Percentiles rank a stretch among this genome's conserved stretches.
Evolutionary conservation across 2,329 filamentous ascomycete genomes (phyloP).

Genomic region (Fonsecaea nubica): DNA sequence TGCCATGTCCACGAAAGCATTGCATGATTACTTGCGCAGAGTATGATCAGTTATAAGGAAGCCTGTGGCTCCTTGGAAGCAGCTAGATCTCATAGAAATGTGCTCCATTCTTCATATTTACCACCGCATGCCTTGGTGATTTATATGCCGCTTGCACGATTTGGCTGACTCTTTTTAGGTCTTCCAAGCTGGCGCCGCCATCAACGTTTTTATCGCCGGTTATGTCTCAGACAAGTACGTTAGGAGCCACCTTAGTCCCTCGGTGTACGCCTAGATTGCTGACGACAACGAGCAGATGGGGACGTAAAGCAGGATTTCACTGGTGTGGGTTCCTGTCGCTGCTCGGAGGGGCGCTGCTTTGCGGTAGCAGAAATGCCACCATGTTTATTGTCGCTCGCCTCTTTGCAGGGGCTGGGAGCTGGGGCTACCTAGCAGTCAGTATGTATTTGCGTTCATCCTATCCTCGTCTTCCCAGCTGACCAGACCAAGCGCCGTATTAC

Average conservation of each 20-base stretch:
- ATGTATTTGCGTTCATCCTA: neutral
- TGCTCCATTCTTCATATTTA: neutral
- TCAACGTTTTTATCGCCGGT: slow-evolving; percentile 30
- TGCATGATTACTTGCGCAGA: too few relatives aligned
- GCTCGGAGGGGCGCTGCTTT: slow-evolving; percentile 27
- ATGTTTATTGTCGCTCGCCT: slow-evolving; percentile 33
- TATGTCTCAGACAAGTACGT: slow-evolving; percentile 43
- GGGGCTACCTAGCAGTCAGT: slow-evolving; percentile 28
- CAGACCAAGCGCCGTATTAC: slow-evolving; percentile 21
- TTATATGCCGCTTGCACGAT: neutral
- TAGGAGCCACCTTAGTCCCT: neutral
- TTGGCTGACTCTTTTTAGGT: slow-evolving; percentile 11
- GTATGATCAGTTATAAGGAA: too few relatives aligned
- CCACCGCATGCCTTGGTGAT: neutral
- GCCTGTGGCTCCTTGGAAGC: too few relatives aligned
- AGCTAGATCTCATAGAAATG: neutral
- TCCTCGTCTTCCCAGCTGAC: neutral
- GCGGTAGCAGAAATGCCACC: slow-evolving; percentile 19
- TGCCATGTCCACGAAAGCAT: too few relatives aligned
- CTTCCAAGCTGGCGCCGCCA: slow-evolving; percentile 28
- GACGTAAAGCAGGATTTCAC: slow-evolving; percentile 61
- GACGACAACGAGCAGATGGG: slow-evolving; percentile 48
- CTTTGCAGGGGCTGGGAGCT: slow-evolving; percentile 28
- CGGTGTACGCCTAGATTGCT: neutral
- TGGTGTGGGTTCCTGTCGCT: slow-evolving; percentile 28